A percentile compares a stretch with the other conserved stretches of the same genome.
Conservation (phyloP, 805 yeast genomes). For the Kuraishia ogatae region DNA sequence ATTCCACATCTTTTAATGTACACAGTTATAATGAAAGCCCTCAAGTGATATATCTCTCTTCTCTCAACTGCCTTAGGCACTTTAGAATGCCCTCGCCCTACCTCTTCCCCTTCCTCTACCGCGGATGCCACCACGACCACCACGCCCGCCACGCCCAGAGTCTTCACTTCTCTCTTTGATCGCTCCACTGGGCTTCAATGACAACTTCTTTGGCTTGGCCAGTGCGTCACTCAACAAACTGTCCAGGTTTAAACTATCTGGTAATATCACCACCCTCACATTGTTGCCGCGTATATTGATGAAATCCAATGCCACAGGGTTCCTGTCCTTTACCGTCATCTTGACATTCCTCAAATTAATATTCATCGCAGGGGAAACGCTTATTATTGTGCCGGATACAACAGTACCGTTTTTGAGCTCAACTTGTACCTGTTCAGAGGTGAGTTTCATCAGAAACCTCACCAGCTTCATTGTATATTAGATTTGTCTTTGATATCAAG, state of each 20-base stretch:
- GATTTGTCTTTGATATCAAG: no score
- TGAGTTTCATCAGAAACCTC: slow-evolving; percentile 74
- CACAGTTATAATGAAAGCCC: no score
- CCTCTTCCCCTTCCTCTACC: slow-evolving; percentile 18
- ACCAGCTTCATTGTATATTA: slow-evolving; percentile 48
- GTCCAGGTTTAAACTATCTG: slow-evolving; percentile 78
- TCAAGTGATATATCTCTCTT: no score
- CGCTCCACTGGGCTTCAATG: neutral
- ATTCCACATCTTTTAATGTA: neutral
- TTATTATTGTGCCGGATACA: slow-evolving; percentile 73
- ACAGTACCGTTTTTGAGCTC: slow-evolving; percentile 89
- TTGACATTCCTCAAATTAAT: slow-evolving; percentile 72
- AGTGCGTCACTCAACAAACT: slow-evolving; percentile 45
- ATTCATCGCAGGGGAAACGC: slow-evolving; percentile 90
- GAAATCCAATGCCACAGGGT: slow-evolving; percentile 62
- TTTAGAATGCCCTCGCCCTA: slow-evolving; percentile 22
- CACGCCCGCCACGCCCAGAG: slow-evolving; percentile 9
- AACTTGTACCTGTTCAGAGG: slow-evolving; percentile 80
- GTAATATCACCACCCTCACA: slow-evolving; percentile 73
- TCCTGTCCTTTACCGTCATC: slow-evolving; percentile 64
- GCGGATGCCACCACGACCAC: slow-evolving; percentile 17
- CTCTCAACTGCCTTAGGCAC: no score
- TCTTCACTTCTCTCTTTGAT: neutral
- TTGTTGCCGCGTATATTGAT: slow-evolving; percentile 87
- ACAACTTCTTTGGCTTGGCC: slow-evolving; percentile 19